phyloP scores from a whole-genome alignment of 495 filamentous ascomycete genomes.

The Penicillium verhagenii region DNA sequence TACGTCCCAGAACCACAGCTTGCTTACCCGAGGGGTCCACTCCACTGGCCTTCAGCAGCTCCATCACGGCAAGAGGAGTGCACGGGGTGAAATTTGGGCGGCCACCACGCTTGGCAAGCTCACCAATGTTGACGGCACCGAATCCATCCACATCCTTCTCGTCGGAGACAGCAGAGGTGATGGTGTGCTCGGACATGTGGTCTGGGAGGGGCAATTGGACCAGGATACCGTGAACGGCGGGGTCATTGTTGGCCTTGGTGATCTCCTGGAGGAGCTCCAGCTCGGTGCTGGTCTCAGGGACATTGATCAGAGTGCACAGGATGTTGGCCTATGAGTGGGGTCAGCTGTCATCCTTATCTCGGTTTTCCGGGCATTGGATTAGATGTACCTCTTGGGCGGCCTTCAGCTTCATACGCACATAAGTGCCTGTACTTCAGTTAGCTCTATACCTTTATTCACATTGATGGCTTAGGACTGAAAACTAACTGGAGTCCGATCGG shows the following conservation, averaged over 20 bases:
- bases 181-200: constrained; percentile 81
- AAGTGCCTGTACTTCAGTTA: constrained; percentile 62
- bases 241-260: constrained; percentile 79
- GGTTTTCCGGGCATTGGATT: not conserved
- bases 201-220: constrained; percentile 89
- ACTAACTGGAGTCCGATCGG: constrained; percentile 87
- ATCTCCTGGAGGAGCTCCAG: constrained; percentile 81
- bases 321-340: constrained; percentile 71
- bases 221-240: constrained; percentile 84
- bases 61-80: constrained; percentile 97
- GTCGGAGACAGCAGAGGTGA: constrained; percentile 86
- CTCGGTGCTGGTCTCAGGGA: constrained; percentile 78
- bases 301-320: constrained; percentile 77
- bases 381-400: constrained; percentile 80
- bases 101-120: constrained; percentile 91
- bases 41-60: constrained; percentile 77
- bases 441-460: constrained; percentile 19
- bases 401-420: constrained; percentile 99
- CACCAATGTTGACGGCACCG: constrained; percentile 87
- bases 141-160: constrained; percentile 99
- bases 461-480: constrained; percentile 12
- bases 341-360: constrained; percentile 5
- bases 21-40: constrained; percentile 85
- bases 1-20: constrained; percentile 90
- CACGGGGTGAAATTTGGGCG: constrained; percentile 86